Percentiles rank a stretch among this genome's conserved stretches.
Conservation (phyloP, 805 yeast species). For the Ogataea thermomethanolica region DNA sequence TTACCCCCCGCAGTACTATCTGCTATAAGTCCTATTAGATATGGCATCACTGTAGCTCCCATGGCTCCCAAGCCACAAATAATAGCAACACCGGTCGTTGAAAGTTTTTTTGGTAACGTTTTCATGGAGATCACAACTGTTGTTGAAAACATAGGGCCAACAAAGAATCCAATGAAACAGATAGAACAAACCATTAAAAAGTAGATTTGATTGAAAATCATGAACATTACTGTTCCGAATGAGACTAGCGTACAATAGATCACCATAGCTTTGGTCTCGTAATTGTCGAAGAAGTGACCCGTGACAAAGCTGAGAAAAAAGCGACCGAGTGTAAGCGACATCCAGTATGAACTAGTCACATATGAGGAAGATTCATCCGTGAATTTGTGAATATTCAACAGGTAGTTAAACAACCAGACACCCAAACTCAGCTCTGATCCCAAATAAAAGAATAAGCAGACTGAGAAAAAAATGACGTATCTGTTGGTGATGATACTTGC, state of each 20-base stretch:
- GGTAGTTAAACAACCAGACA: slow-evolving; percentile 48
- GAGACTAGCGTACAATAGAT: slow-evolving; percentile 36
- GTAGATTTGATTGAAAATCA: slow-evolving; percentile 23
- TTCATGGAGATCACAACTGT: slow-evolving; percentile 62
- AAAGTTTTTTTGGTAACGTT: slow-evolving; percentile 55
- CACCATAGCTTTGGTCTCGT: slow-evolving; percentile 39
- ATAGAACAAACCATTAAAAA: slow-evolving; percentile 35
- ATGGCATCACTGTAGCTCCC: slow-evolving; percentile 78
- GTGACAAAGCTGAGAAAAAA: slow-evolving; percentile 46
- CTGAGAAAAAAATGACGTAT: slow-evolving; percentile 39
- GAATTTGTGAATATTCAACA: slow-evolving; percentile 38
- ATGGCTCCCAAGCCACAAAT: slow-evolving; percentile 78
- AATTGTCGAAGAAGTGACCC: slow-evolving; percentile 39
- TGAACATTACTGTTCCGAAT: slow-evolving; percentile 33
- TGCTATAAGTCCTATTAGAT: slow-evolving; percentile 50
- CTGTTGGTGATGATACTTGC: slow-evolving; percentile 32
- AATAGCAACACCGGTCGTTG: slow-evolving; percentile 67
- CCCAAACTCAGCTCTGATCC: slow-evolving; percentile 55
- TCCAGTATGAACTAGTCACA: slow-evolving; percentile 51
- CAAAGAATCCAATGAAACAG: slow-evolving; percentile 43
- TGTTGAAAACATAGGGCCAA: slow-evolving; percentile 64
- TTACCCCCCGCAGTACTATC: slow-evolving; percentile 27
- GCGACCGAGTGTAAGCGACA: slow-evolving; percentile 48
- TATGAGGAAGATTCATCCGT: slow-evolving; percentile 40
- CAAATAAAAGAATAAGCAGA: slow-evolving; percentile 44